Percentiles rank a stretch among this genome's conserved stretches.
phyloP scores from a whole-genome alignment of 1,139 yeast genomes.

The Diutina neorugosa region DNA sequence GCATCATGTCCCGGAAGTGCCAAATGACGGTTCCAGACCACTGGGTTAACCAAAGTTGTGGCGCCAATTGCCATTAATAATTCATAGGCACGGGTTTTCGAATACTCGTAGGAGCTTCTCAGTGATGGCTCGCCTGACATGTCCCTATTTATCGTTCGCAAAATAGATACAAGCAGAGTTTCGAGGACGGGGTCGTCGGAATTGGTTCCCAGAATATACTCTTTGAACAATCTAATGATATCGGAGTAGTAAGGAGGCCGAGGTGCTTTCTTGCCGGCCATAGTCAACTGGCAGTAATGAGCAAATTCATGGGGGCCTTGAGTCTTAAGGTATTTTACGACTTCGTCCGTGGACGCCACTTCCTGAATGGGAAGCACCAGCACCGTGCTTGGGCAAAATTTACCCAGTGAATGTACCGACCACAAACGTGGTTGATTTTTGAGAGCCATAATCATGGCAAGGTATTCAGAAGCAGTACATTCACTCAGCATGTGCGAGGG shows the following conservation, averaged over 20 bases:
- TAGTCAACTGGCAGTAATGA: constrained; percentile 10
- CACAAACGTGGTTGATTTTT: background rate
- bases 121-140: constrained; percentile 8
- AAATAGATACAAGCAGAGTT: constrained; percentile 24
- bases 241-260: constrained; percentile 13
- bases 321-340: constrained; percentile 19
- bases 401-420: constrained; percentile 5
- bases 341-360: constrained; percentile 16
- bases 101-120: constrained; percentile 25
- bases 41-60: constrained; percentile 29
- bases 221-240: constrained; percentile 31
- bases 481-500: background rate
- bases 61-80: constrained; percentile 17
- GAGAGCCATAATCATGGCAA: background rate
- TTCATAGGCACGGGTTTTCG: constrained; percentile 37
- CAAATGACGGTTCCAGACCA: constrained; percentile 30
- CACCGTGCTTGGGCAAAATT: constrained; percentile 28
- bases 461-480: background rate
- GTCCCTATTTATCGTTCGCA: constrained; percentile 19
- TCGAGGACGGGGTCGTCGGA: constrained; percentile 26
- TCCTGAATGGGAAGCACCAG: constrained; percentile 34
- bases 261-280: constrained; percentile 8
- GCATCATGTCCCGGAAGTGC: constrained; percentile 28
- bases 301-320: constrained; percentile 15
- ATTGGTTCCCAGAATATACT: constrained; percentile 38